These are phyloP conservation scores for Podaxis mareebaensis DNA, from an alignment of 768 basidiomycete species.

Conservation along the genomic window DNA sequence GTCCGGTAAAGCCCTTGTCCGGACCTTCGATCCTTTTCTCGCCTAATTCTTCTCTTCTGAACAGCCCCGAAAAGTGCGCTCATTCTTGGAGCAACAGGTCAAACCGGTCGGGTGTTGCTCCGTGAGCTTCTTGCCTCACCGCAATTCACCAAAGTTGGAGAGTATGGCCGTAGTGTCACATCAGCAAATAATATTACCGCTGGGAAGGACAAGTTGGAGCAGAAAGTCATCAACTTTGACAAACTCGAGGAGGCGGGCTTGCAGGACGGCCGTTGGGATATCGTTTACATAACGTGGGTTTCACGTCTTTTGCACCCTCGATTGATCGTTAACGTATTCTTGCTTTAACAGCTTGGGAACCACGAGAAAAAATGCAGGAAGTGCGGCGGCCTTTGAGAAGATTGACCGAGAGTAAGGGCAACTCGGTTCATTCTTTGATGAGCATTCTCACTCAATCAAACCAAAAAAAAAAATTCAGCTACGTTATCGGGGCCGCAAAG, in stretches of 20 bases:
- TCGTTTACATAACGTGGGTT: constrained; percentile 69
- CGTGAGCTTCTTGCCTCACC: constrained; percentile 58
- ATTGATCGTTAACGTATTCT: neutral
- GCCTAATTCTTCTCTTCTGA: neutral
- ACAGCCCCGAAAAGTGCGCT: constrained; percentile 52
- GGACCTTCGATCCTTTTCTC: neutral
- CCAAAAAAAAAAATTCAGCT: constrained; percentile 37
- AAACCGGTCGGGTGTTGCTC: constrained; percentile 62
- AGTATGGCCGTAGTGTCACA: constrained; percentile 69
- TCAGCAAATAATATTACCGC: constrained; percentile 36
- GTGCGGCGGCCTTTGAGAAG: constrained; percentile 67
- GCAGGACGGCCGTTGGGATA: constrained; percentile 65
- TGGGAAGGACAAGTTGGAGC: constrained; percentile 61
- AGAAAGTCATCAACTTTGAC: constrained; percentile 71
- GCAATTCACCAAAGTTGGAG: constrained; percentile 59
- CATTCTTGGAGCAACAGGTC: constrained; percentile 75
- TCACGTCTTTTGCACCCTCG: neutral
- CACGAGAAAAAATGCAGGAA: constrained; percentile 57
- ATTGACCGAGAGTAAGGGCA: constrained; percentile 70
- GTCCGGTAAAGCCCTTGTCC: neutral
- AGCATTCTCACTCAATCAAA: neutral
- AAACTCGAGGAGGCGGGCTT: constrained; percentile 53
- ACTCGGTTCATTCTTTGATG: neutral
- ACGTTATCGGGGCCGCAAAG: constrained; percentile 72
- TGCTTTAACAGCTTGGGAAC: constrained; percentile 58